A percentile compares a stretch with the other conserved stretches of the same genome.
Conservation (phyloP, 2,329 filamentous ascomycete genomes). For the Colletotrichum tabaci region DNA sequence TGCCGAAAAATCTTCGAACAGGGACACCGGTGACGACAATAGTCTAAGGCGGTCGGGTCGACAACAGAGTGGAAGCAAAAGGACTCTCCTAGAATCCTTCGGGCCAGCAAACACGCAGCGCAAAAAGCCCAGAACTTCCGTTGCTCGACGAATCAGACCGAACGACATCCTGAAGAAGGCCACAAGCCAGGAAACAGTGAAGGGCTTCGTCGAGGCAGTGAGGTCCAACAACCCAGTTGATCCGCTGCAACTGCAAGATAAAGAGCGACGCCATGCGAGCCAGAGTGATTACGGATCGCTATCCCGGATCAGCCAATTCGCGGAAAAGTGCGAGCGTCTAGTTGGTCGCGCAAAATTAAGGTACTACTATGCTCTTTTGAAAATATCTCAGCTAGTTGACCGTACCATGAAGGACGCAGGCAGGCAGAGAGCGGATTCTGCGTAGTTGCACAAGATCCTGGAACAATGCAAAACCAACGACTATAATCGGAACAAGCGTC, state of each 20-base stretch:
- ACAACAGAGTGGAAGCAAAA: not conserved
- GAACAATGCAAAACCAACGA: not conserved
- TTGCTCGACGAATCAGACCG: not conserved
- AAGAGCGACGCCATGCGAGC: not conserved
- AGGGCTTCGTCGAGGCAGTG: not conserved
- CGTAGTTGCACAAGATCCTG: not conserved
- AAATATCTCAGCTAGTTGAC: not conserved
- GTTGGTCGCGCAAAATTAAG: not conserved
- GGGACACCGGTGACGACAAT: not conserved
- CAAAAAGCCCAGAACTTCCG: not conserved
- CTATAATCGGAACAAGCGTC: not conserved
- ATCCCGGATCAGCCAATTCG: not conserved
- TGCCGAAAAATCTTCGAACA: not conserved
- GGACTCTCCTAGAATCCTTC: not conserved
- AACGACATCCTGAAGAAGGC: not conserved
- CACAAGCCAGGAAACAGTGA: not conserved
- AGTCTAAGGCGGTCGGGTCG: not conserved
- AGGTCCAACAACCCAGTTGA: not conserved
- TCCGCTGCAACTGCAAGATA: not conserved
- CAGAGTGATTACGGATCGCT: not conserved
- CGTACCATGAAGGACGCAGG: not conserved
- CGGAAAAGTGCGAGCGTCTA: not conserved
- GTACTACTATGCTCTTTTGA: constrained; percentile 1
- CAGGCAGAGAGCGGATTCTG: constrained; percentile 2
- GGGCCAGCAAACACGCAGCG: not conserved